Base-by-base conservation (phyloP, 768 basidiomycete species). In the Artomyces pyxidatus region DNA sequence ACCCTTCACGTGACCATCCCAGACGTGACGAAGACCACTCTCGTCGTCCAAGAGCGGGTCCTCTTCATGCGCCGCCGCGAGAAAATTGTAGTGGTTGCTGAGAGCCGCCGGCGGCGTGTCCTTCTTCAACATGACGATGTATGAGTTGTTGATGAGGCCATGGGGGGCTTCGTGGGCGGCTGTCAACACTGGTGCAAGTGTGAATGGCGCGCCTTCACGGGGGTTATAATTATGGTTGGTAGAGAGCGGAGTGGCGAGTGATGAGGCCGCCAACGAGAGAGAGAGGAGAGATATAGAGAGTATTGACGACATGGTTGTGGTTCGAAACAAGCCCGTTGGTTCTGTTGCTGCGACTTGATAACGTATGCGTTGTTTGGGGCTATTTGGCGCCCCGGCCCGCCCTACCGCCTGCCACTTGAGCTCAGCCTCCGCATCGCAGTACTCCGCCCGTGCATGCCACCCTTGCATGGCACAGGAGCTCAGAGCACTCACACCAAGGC, bases 101-200 rank as follows among this genome's bases (percentile, higher is more conserved):
- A 85, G 71, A 35, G 83, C 68, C 16, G 71, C 65, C 8, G 73
- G 59, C 4, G 80, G 71, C 11, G 84, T 54, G 49, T 78, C 81
- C 51, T 81, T 74, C 75, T 89, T 91, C 55, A 98, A 74, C 63
- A 92, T 76, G 64, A 98, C 80, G 54, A 98, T 91, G 71, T 97
- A 98, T n/a, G 89, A 88, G 73, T 94, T 85, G 71, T 86, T 83
- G 63, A 94, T 70, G 49, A 78, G 71, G 45, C 83, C 81, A 66
- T 87, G 81, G 46, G 80, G 76, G 60, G 85, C 82, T 53, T 78
- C 68, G 32, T 68, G 69, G 30, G 71, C 74, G 47, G 75, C 48
- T 8, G 47, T 46, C 30, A 49, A 54, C 44, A 88, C 67, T 26
- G 86, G 85, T 8, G 86, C 87, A 42, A 81, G 63, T 14, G 70